Percentiles rank a stretch among this genome's conserved stretches.
phyloP scores from a whole-genome alignment of 805 yeast species.

The Wickerhamia fluorescens region DNA sequence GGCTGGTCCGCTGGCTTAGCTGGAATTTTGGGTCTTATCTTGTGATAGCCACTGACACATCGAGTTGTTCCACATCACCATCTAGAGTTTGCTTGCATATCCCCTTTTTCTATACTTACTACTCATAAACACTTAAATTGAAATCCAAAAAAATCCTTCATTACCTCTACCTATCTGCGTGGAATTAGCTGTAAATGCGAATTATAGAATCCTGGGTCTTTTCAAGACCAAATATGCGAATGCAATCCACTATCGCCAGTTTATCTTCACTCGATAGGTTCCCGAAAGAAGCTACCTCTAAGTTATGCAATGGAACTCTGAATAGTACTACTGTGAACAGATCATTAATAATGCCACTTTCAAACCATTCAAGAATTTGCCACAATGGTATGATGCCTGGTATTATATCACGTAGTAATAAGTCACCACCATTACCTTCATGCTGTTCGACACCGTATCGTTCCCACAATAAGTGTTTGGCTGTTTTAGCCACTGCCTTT shows the following conservation, averaged over 20 bases:
- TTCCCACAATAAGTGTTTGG: constrained; percentile 7
- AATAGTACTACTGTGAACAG: constrained; percentile 10
- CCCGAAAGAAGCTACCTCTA: constrained; percentile 14
- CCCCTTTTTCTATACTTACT: too few relatives aligned
- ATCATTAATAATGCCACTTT: constrained; percentile 15
- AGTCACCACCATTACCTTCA: background rate
- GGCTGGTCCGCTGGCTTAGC: constrained; percentile 8
- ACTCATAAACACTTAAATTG: too few relatives aligned
- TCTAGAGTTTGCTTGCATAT: too few relatives aligned
- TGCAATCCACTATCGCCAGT: constrained; percentile 30
- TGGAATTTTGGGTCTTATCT: constrained; percentile 7
- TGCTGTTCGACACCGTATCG: constrained; percentile 7
- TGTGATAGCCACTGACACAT: too few relatives aligned
- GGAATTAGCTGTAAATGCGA: too few relatives aligned
- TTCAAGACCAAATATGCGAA: constrained; percentile 39
- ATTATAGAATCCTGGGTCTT: too few relatives aligned
- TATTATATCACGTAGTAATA: constrained; percentile 32
- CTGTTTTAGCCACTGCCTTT: constrained; percentile 13
- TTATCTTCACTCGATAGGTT: constrained; percentile 14
- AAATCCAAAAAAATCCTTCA: too few relatives aligned
- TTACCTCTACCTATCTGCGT: too few relatives aligned
- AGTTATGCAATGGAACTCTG: constrained; percentile 12
- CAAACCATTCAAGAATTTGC: constrained; percentile 35
- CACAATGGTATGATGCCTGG: constrained; percentile 47
- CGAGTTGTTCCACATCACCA: too few relatives aligned